phyloP scores from a whole-genome alignment of 345 rosid species.

The Eucalyptus fibrosa region DNA sequence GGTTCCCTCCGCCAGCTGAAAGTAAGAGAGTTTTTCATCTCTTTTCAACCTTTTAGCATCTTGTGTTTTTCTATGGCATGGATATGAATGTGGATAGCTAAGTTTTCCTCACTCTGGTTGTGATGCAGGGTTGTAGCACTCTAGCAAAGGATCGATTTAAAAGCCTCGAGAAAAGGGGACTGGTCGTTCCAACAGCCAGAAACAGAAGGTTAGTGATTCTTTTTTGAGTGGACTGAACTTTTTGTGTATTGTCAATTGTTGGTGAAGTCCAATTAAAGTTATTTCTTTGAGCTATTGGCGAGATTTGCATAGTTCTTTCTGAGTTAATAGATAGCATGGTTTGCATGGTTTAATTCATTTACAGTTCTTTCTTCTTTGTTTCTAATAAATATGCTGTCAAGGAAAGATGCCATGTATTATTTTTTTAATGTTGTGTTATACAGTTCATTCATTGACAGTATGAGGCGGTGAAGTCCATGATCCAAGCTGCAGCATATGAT shows the following conservation, averaged over 20 bases:
- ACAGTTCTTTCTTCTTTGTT: not conserved
- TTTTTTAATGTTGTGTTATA: not conserved
- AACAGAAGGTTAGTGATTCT: slow-evolving; percentile 37
- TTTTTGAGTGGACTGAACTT: not conserved
- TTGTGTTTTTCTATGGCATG: not conserved
- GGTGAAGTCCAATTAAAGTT: not conserved
- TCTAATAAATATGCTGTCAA: not conserved
- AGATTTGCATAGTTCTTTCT: not conserved
- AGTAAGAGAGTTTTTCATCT: slow-evolving; percentile 15
- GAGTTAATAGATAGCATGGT: not conserved
- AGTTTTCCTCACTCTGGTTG: not conserved
- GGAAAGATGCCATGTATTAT: not conserved
- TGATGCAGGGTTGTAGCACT: slow-evolving; percentile 65
- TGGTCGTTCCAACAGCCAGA: slow-evolving; percentile 51
- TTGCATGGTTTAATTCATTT: not conserved
- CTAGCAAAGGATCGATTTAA: slow-evolving; percentile 82
- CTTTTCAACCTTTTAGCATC: not conserved
- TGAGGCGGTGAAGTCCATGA: not conserved
- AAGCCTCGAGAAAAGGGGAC: slow-evolving; percentile 89
- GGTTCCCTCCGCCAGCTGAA: slow-evolving; percentile 85
- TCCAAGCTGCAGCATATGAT: not conserved
- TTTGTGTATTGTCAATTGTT: not conserved
- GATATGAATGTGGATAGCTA: not conserved
- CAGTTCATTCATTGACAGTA: not conserved
- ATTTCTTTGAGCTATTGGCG: not conserved